A percentile compares a stretch with the other conserved stretches of the same genome.
Evolutionary conservation across 2,329 filamentous ascomycete genomes (phyloP).

Genomic region (Botryosphaeria agaves): DNA sequence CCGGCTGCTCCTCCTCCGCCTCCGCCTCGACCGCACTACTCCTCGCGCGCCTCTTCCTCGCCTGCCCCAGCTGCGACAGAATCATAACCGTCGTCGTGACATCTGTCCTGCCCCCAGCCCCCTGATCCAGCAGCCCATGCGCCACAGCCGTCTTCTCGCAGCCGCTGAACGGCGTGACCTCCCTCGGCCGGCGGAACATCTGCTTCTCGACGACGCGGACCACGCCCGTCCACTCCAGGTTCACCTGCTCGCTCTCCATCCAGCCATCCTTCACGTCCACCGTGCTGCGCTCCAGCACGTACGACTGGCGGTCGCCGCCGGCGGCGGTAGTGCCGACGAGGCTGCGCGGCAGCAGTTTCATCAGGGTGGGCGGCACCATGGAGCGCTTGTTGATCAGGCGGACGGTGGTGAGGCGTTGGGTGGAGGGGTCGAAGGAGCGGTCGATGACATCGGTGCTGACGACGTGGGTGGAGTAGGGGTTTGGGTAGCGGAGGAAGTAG

Average conservation of each 20-base stretch:
- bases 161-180: conserved; percentile 4
- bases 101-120: conserved; percentile 31
- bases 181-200: conserved; percentile 37
- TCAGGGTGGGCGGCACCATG: conserved; percentile 54
- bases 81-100: conserved; percentile 62
- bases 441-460: conserved; percentile 70
- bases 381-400: conserved; percentile 71
- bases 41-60: conserved; percentile 32
- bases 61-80: conserved; percentile 53
- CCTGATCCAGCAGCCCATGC: conserved; percentile 8
- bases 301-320: conserved; percentile 52
- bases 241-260: conserved; percentile 62
- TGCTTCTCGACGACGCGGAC: conserved; percentile 65
- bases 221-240: conserved; percentile 69
- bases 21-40: conserved; percentile 20
- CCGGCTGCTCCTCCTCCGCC: conserved; percentile 25
- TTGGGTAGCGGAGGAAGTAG: conserved; percentile 80
- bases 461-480: conserved; percentile 69
- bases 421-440: conserved; percentile 52
- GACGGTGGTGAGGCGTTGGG: conserved; percentile 59
- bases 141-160: conserved; percentile 13
- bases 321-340: conserved; percentile 41
- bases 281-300: conserved; percentile 58
- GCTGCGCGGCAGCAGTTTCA: conserved; percentile 57
- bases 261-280: conserved; percentile 18